A percentile compares a stretch with the other conserved stretches of the same genome.
phyloP scores from a whole-genome alignment of 2,329 filamentous ascomycete species.

The Aspergillus chevalieri region DNA sequence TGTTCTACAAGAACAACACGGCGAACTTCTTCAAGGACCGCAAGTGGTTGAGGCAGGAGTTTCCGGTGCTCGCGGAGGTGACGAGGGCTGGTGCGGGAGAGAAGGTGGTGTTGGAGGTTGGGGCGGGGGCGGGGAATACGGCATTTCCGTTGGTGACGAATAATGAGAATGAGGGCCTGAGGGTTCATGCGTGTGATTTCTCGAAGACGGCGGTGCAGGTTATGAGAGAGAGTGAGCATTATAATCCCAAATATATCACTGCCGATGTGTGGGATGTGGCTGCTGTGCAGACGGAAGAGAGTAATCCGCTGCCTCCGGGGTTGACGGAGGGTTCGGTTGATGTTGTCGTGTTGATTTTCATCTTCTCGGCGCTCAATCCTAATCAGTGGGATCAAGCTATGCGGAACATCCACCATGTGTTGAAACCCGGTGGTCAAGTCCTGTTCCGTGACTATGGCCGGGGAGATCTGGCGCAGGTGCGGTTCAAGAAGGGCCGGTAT shows the following conservation, averaged over 20 bases:
- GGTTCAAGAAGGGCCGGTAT: conserved; percentile 92
- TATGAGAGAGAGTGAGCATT: conserved; percentile 74
- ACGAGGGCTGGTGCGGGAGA: conserved; percentile 64
- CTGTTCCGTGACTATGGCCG: conserved; percentile 95
- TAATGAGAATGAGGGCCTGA: conserved; percentile 76
- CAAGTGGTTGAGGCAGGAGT: conserved; percentile 96
- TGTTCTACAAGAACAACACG: conserved; percentile 97
- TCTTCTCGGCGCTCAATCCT: conserved; percentile 87
- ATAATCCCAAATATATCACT: conserved; percentile 65
- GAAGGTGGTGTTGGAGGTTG: conserved; percentile 75
- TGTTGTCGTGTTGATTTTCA: conserved; percentile 90
- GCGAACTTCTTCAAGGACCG: conserved; percentile 98
- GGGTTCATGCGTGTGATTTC: conserved; percentile 91
- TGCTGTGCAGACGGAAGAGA: conserved; percentile 47
- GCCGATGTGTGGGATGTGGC: conserved; percentile 95
- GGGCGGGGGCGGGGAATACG: conserved; percentile 92
- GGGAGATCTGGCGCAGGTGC: conserved; percentile 90
- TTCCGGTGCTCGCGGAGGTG: conserved; percentile 75
- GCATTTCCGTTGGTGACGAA: conserved; percentile 82
- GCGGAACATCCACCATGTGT: conserved; percentile 68
- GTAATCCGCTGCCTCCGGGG: conserved; percentile 61
- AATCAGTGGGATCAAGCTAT: conserved; percentile 78
- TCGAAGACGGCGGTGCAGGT: conserved; percentile 92
- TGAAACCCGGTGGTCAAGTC: conserved; percentile 90
- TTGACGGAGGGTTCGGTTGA: conserved; percentile 76